Conservation (phyloP, 2,329 filamentous ascomycete species). For the Colletotrichum brevisporum region DNA sequence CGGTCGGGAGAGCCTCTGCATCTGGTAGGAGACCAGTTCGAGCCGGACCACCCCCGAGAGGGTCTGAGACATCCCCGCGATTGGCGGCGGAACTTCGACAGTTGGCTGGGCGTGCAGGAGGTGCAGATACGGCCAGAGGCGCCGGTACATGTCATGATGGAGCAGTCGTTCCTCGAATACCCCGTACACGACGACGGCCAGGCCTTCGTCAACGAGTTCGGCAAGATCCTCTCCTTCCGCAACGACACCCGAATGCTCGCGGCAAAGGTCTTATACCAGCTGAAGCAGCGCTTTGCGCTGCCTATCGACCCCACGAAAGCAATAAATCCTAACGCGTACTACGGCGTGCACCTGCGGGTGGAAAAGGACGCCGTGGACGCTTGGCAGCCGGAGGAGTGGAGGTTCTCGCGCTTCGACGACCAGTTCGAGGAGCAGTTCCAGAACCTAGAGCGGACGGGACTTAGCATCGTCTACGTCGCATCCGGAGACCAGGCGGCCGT, state of each 20-base stretch:
- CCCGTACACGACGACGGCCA: conserved; percentile 52
- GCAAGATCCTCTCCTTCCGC: conserved; percentile 51
- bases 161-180: conserved; percentile 55
- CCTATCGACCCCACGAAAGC: conserved; percentile 45
- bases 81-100: conserved; percentile 49
- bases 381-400: conserved; percentile 49
- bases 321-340: conserved; percentile 46
- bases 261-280: conserved; percentile 45
- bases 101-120: conserved; percentile 46
- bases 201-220: conserved; percentile 50
- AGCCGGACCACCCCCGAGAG: conserved; percentile 46
- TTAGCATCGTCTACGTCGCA: conserved; percentile 49
- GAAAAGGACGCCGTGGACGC: conserved; percentile 50
- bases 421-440: conserved; percentile 49
- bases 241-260: conserved; percentile 49
- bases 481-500: conserved; percentile 48
- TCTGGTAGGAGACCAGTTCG: conserved; percentile 49
- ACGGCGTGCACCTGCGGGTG: conserved; percentile 50
- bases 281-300: conserved; percentile 43
- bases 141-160: conserved; percentile 48
- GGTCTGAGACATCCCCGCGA: conserved; percentile 44
- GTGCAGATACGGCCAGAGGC: conserved; percentile 7
- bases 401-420: conserved; percentile 49
- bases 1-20: conserved; percentile 41
- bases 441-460: conserved; percentile 44